A percentile compares a stretch with the other conserved stretches of the same genome.
Conservation (phyloP, 2,329 filamentous ascomycete genomes). For the Colletotrichum eleusines region DNA sequence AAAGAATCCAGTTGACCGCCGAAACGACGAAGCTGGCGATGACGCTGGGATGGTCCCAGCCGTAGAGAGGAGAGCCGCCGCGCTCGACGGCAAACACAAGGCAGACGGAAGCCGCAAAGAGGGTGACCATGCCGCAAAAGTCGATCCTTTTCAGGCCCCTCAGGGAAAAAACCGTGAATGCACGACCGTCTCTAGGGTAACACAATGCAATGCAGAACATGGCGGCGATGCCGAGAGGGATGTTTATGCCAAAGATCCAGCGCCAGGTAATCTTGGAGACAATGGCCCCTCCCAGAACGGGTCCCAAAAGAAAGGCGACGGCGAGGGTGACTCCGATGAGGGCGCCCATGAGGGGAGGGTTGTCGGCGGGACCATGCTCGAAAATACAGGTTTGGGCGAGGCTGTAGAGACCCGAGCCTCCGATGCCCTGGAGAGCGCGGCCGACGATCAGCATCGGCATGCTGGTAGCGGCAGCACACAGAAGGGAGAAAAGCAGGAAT, state of each 20-base stretch:
- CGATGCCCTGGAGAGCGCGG: conserved; percentile 70
- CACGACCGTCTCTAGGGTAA: conserved; percentile 56
- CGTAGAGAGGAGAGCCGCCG: conserved; percentile 63
- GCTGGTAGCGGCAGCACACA: conserved; percentile 62
- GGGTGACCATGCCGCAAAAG: conserved; percentile 62
- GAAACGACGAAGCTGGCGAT: conserved; percentile 62
- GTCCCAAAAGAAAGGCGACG: conserved; percentile 69
- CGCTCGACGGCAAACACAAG: conserved; percentile 69
- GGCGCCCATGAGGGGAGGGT: conserved; percentile 66
- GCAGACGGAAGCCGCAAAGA: conserved; percentile 65
- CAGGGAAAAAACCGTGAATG: conserved; percentile 53
- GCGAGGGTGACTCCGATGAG: conserved; percentile 68
- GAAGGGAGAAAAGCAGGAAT: conserved; percentile 67
- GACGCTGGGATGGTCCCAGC: conserved; percentile 66
- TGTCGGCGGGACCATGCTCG: conserved; percentile 66
- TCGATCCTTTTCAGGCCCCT: conserved; percentile 62
- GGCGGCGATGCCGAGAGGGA: conserved; percentile 62
- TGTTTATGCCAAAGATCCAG: conserved; percentile 73
- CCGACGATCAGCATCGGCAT: conserved; percentile 68
- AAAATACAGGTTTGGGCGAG: conserved; percentile 68
- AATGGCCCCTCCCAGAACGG: conserved; percentile 68
- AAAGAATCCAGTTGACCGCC: conserved; percentile 60
- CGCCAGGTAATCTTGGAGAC: conserved; percentile 67
- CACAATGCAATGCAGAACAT: conserved; percentile 61
- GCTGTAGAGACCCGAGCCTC: conserved; percentile 72